phyloP scores from a whole-genome alignment of 768 basidiomycete genomes.

The Mycena crocata region DNA sequence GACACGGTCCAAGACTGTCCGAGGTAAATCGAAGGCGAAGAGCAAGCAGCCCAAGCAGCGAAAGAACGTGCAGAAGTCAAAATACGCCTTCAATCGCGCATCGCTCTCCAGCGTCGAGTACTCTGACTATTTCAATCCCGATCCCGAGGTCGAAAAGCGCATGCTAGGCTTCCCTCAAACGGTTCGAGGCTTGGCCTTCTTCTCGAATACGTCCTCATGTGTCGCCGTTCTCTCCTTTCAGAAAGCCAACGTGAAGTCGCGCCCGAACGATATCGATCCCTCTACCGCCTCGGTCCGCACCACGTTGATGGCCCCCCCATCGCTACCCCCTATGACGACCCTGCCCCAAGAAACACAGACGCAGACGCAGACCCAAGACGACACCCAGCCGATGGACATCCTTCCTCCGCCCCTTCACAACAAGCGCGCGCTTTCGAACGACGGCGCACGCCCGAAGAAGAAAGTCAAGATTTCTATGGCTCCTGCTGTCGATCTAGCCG shows the following conservation, averaged over 20 bases:
- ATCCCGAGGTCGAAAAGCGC: slow-evolving; percentile 66
- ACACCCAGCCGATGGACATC: slow-evolving; percentile 44
- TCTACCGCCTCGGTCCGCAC: neutral
- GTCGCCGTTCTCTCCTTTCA: slow-evolving; percentile 15
- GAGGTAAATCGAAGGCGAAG: slow-evolving; percentile 54
- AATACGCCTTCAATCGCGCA: slow-evolving; percentile 67
- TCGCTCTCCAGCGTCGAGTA: slow-evolving; percentile 61
- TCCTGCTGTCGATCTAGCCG: slow-evolving; percentile 77
- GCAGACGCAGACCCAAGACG: slow-evolving; percentile 54
- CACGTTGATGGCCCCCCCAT: no score
- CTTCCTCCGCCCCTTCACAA: slow-evolving; percentile 36
- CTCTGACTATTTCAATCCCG: slow-evolving; percentile 76
- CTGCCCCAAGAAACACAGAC: slow-evolving; percentile 28
- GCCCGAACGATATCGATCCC: slow-evolving; percentile 7
- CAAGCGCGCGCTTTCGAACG: slow-evolving; percentile 34
- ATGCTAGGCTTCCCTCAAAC: slow-evolving; percentile 70
- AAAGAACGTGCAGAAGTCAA: slow-evolving; percentile 66
- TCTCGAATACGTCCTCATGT: slow-evolving; percentile 8
- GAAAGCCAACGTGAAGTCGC: slow-evolving; percentile 36
- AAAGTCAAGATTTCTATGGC: slow-evolving; percentile 81
- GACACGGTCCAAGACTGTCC: slow-evolving; percentile 50
- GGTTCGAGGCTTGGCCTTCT: slow-evolving; percentile 50
- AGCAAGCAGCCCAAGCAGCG: slow-evolving; percentile 54
- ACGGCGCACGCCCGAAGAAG: slow-evolving; percentile 57
- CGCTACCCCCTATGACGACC: slow-evolving; percentile 15